Base-by-base conservation (phyloP, 2,329 filamentous ascomycete genomes). In the Paecilomyces sp. region DNA sequence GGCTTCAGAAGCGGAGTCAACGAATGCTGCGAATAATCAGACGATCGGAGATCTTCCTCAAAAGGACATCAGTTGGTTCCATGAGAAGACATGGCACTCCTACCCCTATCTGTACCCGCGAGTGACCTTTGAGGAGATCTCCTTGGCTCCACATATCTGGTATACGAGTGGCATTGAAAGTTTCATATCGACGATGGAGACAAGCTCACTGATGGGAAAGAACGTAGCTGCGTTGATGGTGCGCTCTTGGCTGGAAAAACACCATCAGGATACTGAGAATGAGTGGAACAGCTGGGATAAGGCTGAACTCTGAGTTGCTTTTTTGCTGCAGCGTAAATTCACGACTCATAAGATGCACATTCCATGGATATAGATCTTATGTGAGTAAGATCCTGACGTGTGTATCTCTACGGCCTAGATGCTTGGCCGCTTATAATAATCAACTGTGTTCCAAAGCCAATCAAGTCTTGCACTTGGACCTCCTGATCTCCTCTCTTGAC, bases 121-220 rank as follows among this genome's bases (percentile, higher is more conserved):
- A 0, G 86, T 92, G 0, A 92, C 89, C 0, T 99, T 97, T 72
- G 91, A 97, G 66, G 88, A 94, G 62, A 84, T 88, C 2, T 79
- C 87, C 63, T 71, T 97, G 2, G 86, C 73, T 5, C 69, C 70
- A 2, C 64, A 70, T 55, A 50, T 80, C 12, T 80, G 82, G 82
- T 87, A 88, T 66, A 86, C 84, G 4, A 79, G 80, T 57, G 83
- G 82, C 0, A 95, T 97, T 52, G 93, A 97, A 76, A 88, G 88
- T 66, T 97, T 99, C 72, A 95, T 97, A 66, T 94, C 89, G 9
- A 96, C 92, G 0, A 97, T 99, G 94, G 94, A 99, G 80, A 97
- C 94, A 6, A 96, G 88, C 72, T 89, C 91, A 1, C 75, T 97
- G 65, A 94, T 94, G 86, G 94, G 94, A 4, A 80, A 74, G 70